Evolutionary conservation across 495 filamentous ascomycete genomes (phyloP).

Genomic region (Xanthoparmelia taractica): DNA sequence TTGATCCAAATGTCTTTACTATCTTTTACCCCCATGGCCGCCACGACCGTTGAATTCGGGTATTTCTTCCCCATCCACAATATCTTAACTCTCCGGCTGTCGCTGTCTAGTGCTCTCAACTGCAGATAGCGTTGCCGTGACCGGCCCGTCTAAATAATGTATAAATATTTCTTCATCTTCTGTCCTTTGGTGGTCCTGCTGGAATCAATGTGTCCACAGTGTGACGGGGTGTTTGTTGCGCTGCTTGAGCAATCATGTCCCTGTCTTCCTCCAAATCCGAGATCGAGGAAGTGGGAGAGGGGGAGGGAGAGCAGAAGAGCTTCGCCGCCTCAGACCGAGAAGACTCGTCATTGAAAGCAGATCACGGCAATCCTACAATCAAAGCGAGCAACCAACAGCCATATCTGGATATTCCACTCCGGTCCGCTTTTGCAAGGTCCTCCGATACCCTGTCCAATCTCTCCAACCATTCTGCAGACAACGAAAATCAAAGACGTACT

Average conservation of each 20-base stretch:
- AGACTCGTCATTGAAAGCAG: background rate
- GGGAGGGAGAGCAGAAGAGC: background rate
- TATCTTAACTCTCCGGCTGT: background rate
- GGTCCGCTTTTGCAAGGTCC: conserved; percentile 17
- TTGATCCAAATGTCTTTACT: background rate
- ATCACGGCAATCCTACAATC: background rate
- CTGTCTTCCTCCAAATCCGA: background rate
- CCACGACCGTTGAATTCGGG: too few relatives aligned
- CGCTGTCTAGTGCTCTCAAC: background rate
- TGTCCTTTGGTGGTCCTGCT: background rate
- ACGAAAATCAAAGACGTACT: conserved; percentile 19
- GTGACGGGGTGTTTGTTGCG: background rate
- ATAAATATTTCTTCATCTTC: background rate
- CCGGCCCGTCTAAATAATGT: background rate
- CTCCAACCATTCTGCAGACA: conserved; percentile 20
- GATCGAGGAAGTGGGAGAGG: background rate
- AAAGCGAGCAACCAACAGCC: conserved; percentile 5
- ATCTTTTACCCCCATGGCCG: too few relatives aligned
- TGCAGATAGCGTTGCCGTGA: background rate
- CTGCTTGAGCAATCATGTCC: background rate
- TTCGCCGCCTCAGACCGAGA: background rate
- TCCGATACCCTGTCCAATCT: conserved; percentile 21
- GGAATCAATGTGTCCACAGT: conserved; percentile 1
- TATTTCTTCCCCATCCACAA: too few relatives aligned
- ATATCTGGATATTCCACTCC: conserved; percentile 18